Conservation (phyloP, 768 basidiomycete genomes). For the Rhodosporidiobolus sp. region DNA sequence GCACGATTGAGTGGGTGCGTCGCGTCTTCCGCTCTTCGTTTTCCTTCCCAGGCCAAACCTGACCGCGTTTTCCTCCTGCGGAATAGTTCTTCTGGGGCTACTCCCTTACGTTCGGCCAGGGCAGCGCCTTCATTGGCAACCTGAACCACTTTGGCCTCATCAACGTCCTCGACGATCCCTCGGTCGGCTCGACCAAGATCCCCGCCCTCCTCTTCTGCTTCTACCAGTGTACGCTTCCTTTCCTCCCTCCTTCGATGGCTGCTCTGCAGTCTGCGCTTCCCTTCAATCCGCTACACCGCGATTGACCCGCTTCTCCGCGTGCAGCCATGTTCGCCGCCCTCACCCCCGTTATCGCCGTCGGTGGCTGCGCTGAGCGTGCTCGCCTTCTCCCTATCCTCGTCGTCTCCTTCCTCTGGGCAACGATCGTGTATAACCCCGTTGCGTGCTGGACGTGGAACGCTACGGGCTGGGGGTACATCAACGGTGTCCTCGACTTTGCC, state of each 20-base stretch:
- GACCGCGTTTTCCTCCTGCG: conserved; percentile 39
- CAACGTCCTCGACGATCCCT: conserved; percentile 66
- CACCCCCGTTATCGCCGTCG: conserved; percentile 59
- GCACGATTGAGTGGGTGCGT: conserved; percentile 5
- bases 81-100: conserved; percentile 65
- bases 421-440: conserved; percentile 57
- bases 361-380: conserved; percentile 76
- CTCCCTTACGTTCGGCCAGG: conserved; percentile 72
- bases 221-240: conserved; percentile 51
- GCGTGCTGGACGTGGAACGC: conserved; percentile 77
- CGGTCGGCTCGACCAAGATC: conserved; percentile 74
- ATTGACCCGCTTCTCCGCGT: too few species aligned
- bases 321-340: conserved; percentile 83
- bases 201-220: conserved; percentile 79
- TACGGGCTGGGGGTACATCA: conserved; percentile 75
- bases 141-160: conserved; percentile 73
- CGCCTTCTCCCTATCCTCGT: conserved; percentile 66
- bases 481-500: conserved; percentile 57
- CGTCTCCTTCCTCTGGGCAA: conserved; percentile 78
- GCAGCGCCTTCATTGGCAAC: conserved; percentile 73
- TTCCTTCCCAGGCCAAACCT: background rate
- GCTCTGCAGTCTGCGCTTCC: background rate
- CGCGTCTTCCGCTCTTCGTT: background rate
- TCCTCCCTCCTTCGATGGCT: too few species aligned
- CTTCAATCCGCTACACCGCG: too few species aligned